phyloP scores from a whole-genome alignment of 106 monocot genomes.

The Platanthera zijinensis region DNA sequence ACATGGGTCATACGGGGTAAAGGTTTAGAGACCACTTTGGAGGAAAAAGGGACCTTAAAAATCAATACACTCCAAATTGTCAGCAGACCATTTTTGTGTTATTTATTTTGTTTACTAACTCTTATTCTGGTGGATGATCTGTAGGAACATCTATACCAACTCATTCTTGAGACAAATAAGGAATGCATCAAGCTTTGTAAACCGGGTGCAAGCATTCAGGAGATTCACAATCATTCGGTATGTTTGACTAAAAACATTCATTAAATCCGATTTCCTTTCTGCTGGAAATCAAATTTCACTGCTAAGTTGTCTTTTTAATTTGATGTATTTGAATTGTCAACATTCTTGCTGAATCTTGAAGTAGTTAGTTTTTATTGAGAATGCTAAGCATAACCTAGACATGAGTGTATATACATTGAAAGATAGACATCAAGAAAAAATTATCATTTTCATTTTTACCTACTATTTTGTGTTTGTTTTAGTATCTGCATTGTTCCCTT shows the following conservation, averaged over 20 bases:
- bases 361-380: background rate
- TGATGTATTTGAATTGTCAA: background rate
- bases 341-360: background rate
- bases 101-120: background rate
- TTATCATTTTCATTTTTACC: background rate
- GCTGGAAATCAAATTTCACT: background rate
- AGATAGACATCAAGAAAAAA: background rate
- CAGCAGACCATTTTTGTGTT: background rate
- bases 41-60: too few relatives aligned
- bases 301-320: background rate
- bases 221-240: conserved; percentile 85
- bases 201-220: conserved; percentile 84
- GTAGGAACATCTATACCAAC: conserved; percentile 68
- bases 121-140: conserved; percentile 5
- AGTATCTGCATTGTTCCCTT: background rate
- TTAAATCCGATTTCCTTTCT: background rate
- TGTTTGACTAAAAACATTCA: background rate
- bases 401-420: background rate
- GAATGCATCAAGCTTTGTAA: conserved; percentile 89
- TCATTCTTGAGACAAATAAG: conserved; percentile 87
- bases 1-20: too few relatives aligned
- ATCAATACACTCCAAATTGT: too few relatives aligned
- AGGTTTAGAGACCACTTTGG: too few relatives aligned
- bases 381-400: background rate
- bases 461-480: background rate